phyloP scores from a whole-genome alignment of 2,329 filamentous ascomycete species.

The Trichophyton benhamiae region DNA sequence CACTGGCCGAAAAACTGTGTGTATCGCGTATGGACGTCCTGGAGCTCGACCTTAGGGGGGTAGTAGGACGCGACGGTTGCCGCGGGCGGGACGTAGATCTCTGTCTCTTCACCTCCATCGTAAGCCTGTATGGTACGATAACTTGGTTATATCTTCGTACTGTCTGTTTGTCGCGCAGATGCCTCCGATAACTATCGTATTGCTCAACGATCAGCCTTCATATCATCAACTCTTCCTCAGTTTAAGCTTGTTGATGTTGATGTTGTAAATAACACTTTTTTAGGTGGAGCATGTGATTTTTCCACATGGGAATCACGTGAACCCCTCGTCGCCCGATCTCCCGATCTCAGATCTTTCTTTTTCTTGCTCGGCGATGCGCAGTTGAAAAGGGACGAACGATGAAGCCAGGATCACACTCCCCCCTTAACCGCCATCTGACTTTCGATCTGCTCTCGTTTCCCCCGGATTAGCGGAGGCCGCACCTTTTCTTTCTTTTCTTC shows the following conservation, averaged over 20 bases:
- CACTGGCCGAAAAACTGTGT: conserved; percentile 41
- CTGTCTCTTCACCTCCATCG: conserved; percentile 22
- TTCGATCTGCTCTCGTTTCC: not conserved
- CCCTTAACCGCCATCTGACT: not conserved
- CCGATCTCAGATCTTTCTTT: not conserved
- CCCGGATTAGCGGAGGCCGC: conserved; percentile 6
- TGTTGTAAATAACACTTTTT: not conserved
- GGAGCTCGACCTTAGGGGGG: conserved; percentile 79
- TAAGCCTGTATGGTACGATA: not conserved
- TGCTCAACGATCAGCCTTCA: too few species aligned
- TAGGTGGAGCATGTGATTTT: not conserved
- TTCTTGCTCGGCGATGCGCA: not conserved
- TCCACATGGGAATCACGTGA: not conserved
- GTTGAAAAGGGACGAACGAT: not conserved
- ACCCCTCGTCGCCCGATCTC: not conserved
- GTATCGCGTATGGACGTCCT: conserved; percentile 78
- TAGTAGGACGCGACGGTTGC: conserved; percentile 66
- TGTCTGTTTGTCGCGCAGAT: not conserved
- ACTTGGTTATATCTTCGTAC: too few species aligned
- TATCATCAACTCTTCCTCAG: too few species aligned
- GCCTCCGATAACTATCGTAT: not conserved
- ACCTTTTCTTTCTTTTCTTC: not conserved
- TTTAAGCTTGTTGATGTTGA: not conserved
- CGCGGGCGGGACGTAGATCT: conserved; percentile 51
- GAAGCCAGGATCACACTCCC: not conserved